Percentiles rank a stretch among this genome's conserved stretches.
These are phyloP conservation scores for Boletus rubescentipes DNA, from an alignment of 768 basidiomycete species.

Conservation along the genomic window DNA sequence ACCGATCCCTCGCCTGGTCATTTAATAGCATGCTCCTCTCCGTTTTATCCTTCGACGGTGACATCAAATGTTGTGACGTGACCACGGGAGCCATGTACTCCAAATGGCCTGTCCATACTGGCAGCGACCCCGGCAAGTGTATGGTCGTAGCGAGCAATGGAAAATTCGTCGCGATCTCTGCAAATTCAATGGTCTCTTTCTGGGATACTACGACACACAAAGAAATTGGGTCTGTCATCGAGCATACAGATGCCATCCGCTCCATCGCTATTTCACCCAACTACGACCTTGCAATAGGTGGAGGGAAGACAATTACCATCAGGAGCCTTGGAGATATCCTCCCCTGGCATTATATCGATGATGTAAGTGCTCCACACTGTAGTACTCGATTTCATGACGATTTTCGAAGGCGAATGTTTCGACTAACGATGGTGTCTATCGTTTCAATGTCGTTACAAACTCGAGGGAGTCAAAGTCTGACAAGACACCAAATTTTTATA, in stretches of 20 bases:
- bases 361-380: constrained; percentile 1
- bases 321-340: constrained; percentile 5
- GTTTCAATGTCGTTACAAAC: background rate
- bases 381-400: background rate
- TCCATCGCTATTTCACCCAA: constrained; percentile 11
- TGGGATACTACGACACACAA: constrained; percentile 8
- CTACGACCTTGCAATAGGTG: constrained; percentile 3
- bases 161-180: constrained; percentile 8
- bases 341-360: constrained; percentile 3
- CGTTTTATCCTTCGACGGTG: constrained; percentile 9
- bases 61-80: constrained; percentile 6
- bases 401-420: background rate
- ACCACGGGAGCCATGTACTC: background rate
- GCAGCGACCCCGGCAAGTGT: background rate
- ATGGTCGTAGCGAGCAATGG: constrained; percentile 9
- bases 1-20: constrained; percentile 14
- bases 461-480: background rate
- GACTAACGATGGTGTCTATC: background rate
- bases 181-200: constrained; percentile 2
- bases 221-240: constrained; percentile 6
- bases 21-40: background rate
- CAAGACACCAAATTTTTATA: background rate
- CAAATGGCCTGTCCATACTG: background rate
- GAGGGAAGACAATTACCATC: constrained; percentile 1
- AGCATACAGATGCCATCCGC: background rate